Evolutionary conservation across 495 filamentous ascomycete genomes (phyloP), one percentile per base, ranked within the genome.

Genomic region (Penicillium goetzii): DNA sequence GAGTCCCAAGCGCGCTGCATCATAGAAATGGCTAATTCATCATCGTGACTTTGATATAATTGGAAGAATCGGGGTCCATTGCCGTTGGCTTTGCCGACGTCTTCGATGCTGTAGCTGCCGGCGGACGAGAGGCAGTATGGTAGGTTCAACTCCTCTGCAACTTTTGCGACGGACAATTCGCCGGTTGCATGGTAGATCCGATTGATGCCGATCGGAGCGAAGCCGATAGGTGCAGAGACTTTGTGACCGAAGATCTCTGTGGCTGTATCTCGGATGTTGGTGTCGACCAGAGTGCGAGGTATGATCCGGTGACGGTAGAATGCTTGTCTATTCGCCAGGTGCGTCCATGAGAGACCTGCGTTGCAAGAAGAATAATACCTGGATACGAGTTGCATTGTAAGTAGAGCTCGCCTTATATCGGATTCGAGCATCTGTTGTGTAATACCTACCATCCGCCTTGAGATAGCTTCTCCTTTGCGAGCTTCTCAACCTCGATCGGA

Each of bases 261-360:
- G 4, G 67, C 70, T 2, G 84, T 89, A 68, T 89, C 86, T 9
- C 86, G 81, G 19, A 62, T 64, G 63, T 82, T 85, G 19, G 86
- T 89, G 72, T 89, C 85, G 60, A 89, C 81, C 7, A 90, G 80
- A 71, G 81, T 83, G 23, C 80, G 80, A 3, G 87, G 88, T 59
- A 89, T 83, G 68, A 90, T 85, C 40, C 85, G 80, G 75, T 88
- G 88, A 1, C 86, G 83, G 78, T 82, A 88, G 81, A 90, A 90
- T 63, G 88, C 81, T 70, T 89, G 84, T 2, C 88, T 82, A 72
- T 90, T 90, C 14, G 85, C 84, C 2, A 86, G 79, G 70, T 90
- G 87, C 17, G 88, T 91, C 60, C 78, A 80, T 9, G 87, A 89
- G 33, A 84, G 77, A 1, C 88, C 86, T 14, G 88, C 88, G 65